These are phyloP conservation scores for Xylaria sp. DNA, from an alignment of 2,329 filamentous ascomycete genomes.

Conservation along the genomic window DNA sequence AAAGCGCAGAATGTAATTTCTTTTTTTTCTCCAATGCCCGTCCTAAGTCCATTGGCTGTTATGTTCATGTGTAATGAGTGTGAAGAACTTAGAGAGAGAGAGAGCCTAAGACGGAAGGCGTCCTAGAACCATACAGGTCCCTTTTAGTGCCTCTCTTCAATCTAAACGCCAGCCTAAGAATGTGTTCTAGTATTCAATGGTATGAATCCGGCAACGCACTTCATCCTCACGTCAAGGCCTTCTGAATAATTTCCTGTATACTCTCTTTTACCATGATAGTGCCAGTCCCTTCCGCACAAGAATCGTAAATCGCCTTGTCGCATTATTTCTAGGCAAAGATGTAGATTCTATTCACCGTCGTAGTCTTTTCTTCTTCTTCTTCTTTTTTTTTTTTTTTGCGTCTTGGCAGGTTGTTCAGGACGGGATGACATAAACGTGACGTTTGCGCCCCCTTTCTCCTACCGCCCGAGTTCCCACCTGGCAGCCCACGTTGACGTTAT, in stretches of 20 bases:
- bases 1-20: neutral
- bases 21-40: neutral
- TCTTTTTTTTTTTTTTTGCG: neutral
- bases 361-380: neutral
- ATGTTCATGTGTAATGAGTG: neutral
- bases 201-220: too few relatives aligned
- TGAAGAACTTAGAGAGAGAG: neutral
- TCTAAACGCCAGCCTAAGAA: too few relatives aligned
- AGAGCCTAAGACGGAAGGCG: neutral
- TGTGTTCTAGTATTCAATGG: too few relatives aligned
- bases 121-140: neutral
- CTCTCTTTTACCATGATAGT: too few relatives aligned
- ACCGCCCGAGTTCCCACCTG: neutral
- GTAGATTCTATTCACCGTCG: neutral
- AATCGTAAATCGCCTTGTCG: neutral
- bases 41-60: neutral
- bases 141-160: neutral
- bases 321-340: neutral
- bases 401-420: neutral
- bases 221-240: too few relatives aligned
- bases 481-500: too few relatives aligned
- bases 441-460: neutral
- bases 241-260: too few relatives aligned
- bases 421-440: conserved; percentile 19
- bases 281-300: neutral